Evolutionary conservation across 2,329 filamentous ascomycete genomes (phyloP), one percentile per base, ranked within the genome.

Genomic region (Pseudogymnoascus sp.): DNA sequence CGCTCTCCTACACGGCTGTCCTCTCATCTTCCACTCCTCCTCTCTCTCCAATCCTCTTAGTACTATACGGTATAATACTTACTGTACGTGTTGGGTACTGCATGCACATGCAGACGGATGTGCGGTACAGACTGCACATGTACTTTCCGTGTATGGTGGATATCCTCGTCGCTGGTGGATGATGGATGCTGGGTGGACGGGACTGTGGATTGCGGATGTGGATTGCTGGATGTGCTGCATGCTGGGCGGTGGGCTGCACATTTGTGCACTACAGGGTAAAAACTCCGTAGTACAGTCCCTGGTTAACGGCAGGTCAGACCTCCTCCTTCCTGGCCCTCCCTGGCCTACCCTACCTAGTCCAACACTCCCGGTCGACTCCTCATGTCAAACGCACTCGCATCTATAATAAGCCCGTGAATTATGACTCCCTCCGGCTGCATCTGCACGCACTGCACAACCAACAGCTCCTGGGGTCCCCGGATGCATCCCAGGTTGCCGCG

Each of bases 341-440:
- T 25, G 22, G 22, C 22, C 5, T 22, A 22, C 22, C 22, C n/a
- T 22, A 22, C 22, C 22, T 39, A 7, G 18, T 22, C 30, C 30
- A 33, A 33, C 30, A 28, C 15, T 53, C 47, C 47, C 33, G 47
- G 47, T 53, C 47, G 28, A 53, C n/a, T 39, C 47, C 47, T 53
- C 47, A 20, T 33, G 47, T 53, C 47, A 53, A 53, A 53, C 47
- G 47, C 18, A 11, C 30, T 33, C 5, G 18, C 28, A 33, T 35
- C 47, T 53, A 53, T 53, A 53, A 53, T 53, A 53, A 53, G 47
- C 47, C 47, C 47, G 25, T 33, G 47, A 53, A 53, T 53, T 53
- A 33, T 53, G 47, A 53, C 43, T 53, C 43, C 43, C 25, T 53
- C 9, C 25, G 9, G 8, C 25, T 53, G 43, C 43, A 20, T 53